Evolutionary conservation across 192 early-diverging fungal species (phyloP), one percentile per base, ranked within the genome.

Genomic region (Physocladia obscura): DNA sequence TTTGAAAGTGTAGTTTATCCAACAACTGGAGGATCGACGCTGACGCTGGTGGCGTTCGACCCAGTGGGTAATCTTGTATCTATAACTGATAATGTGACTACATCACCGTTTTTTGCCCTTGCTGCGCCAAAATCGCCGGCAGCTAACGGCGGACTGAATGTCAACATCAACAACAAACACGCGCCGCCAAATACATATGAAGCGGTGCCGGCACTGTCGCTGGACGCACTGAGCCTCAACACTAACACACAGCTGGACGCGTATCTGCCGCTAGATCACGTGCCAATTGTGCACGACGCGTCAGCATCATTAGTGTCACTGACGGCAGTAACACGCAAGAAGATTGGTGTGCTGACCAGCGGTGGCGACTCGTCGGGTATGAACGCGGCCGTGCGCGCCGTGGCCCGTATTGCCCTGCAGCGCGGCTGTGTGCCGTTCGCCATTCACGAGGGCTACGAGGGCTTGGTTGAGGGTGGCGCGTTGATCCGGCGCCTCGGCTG

Each of bases 311-410:
- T 36, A 40, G 4, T 35, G 32, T 37, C 24, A 22, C 3, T 31
- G 8, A 36, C 56, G 22, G 34, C 11, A 36, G 24, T 32, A 17
- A 31, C n/a, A 56, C 57, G 58, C 31, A 93, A 94, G 78, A 90
- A 88, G 74, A 94, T 98, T 81, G 96, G 92, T 30, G 86, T 98
- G 30, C 76, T 98, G 36, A 98, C 96, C 11, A 91, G 89, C 37
- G 96, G 96, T 32, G 96, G 96, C 34, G 96, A 98, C 74, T 89
- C 92, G 11, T 91, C 90, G n/a, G 96, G 96, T 29, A 98, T 98
- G 96, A 98, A 98, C 71, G 91, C 96, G 26, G 91, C 89, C 27
- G 96, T 98, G 30, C 83, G 96, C 27, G 87, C 91, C 5, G 91
- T 96, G 27, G 94, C 95, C 15, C 87, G 96, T 29, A 89, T 93